phyloP scores from a whole-genome alignment of 2,329 filamentous ascomycete genomes.

The Trichophaea hybrida region DNA sequence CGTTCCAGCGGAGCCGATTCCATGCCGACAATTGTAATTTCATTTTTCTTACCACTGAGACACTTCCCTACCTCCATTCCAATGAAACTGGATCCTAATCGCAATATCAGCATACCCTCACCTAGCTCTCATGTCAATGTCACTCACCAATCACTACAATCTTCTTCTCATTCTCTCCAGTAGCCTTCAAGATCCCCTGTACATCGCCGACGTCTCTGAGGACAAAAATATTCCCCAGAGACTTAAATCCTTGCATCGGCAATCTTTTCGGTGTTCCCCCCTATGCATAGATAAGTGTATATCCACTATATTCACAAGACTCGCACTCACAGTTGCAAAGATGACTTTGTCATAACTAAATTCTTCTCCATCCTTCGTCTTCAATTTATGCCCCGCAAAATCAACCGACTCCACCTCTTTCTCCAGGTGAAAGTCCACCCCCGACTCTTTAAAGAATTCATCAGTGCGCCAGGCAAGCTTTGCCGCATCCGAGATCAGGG shows the following conservation, averaged over 20 bases:
- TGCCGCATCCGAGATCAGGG: slow-evolving; percentile 62
- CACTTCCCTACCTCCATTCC: slow-evolving; percentile 86
- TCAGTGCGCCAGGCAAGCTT: slow-evolving; percentile 66
- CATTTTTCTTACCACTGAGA: slow-evolving; percentile 60
- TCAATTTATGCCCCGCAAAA: slow-evolving; percentile 56
- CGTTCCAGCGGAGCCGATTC: slow-evolving; percentile 72
- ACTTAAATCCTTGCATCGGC: slow-evolving; percentile 72
- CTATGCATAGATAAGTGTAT: not conserved
- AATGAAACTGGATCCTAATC: not conserved
- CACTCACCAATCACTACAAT: slow-evolving; percentile 63
- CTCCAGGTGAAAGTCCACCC: slow-evolving; percentile 44
- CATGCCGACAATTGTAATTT: slow-evolving; percentile 78
- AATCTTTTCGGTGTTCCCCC: slow-evolving; percentile 64
- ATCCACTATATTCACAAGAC: not conserved
- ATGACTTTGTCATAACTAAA: slow-evolving; percentile 75
- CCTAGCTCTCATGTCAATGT: not conserved
- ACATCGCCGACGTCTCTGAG: slow-evolving; percentile 65
- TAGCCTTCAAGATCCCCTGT: slow-evolving; percentile 60
- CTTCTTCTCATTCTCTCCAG: slow-evolving; percentile 65
- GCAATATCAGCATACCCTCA: slow-evolving; percentile 3
- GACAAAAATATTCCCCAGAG: slow-evolving; percentile 73
- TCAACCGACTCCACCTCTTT: slow-evolving; percentile 57
- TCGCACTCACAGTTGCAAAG: slow-evolving; percentile 47
- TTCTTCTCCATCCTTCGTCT: slow-evolving; percentile 59
- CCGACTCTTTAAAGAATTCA: slow-evolving; percentile 57